Conservation (phyloP, 352 stramenopile genomes). For the Phytophthora aleatoria region DNA sequence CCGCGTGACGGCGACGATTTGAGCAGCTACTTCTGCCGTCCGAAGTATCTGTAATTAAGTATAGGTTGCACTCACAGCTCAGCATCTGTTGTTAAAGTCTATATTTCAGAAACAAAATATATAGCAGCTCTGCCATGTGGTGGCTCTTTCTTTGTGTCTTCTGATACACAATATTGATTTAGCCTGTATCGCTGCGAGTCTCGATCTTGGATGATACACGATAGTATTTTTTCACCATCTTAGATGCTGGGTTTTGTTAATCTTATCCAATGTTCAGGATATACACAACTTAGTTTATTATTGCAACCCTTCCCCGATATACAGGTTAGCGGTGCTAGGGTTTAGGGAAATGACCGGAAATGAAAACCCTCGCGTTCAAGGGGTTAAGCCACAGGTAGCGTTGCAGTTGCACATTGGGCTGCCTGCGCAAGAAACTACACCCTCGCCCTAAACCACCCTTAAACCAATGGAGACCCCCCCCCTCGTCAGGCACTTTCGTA, state of each 20-base stretch:
- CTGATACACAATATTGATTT: background rate
- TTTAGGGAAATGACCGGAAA: background rate
- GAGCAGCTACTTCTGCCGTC: background rate
- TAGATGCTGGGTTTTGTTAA: background rate
- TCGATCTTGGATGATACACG: background rate
- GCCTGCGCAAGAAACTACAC: no score
- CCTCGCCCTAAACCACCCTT: no score
- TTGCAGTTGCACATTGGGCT: no score
- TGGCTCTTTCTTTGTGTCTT: background rate
- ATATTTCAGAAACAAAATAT: background rate
- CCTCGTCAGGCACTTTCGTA: no score
- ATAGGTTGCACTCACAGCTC: background rate
- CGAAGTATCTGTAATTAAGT: background rate
- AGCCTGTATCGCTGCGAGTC: background rate
- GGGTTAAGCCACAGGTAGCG: no score
- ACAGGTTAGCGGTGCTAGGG: background rate
- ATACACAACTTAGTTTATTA: background rate
- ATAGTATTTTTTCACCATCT: background rate
- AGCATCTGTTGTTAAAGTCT: background rate
- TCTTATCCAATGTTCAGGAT: background rate
- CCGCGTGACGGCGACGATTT: background rate
- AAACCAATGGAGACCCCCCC: no score
- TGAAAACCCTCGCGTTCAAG: background rate
- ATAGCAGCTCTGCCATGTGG: background rate
- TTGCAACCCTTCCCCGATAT: background rate